phyloP scores from a whole-genome alignment of 306 rosid genomes.

The Elaeagnus macrophylla region DNA sequence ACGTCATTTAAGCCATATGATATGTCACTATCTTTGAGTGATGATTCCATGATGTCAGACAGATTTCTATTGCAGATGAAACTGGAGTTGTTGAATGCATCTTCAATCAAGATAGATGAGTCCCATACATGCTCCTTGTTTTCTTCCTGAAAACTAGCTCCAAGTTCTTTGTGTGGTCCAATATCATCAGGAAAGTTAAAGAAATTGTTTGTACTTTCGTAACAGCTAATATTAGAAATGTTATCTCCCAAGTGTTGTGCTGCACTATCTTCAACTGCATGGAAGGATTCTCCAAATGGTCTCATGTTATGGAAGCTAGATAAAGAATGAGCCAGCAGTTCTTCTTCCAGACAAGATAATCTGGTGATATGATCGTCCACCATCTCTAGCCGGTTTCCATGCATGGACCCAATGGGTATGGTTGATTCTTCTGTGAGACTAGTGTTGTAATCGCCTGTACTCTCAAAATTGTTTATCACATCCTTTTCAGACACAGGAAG shows the following conservation, averaged over 20 bases:
- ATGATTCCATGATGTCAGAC: conserved; percentile 17
- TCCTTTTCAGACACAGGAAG: conserved; percentile 13
- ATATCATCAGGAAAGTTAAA: conserved; percentile 35
- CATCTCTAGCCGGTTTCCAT: conserved; percentile 23
- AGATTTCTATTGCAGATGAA: conserved; percentile 24
- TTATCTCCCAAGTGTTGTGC: conserved; percentile 26
- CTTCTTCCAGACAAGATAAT: conserved; percentile 33
- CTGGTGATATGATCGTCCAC: conserved; percentile 20
- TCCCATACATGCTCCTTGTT: conserved; percentile 22
- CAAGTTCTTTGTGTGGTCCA: conserved; percentile 59
- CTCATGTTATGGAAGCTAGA: conserved; percentile 23
- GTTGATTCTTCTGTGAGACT: conserved; percentile 21
- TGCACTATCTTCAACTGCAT: conserved; percentile 16
- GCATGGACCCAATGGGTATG: conserved; percentile 10
- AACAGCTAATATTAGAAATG: conserved; percentile 13
- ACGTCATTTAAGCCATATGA: conserved; percentile 27
- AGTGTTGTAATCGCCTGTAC: conserved; percentile 18
- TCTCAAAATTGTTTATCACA: conserved; percentile 16
- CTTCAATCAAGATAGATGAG: conserved; percentile 22
- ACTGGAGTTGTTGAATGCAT: conserved; percentile 31
- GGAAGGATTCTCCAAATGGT: conserved; percentile 28
- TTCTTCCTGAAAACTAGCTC: conserved; percentile 25
- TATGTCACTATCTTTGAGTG: conserved; percentile 20
- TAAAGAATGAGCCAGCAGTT: conserved; percentile 28
- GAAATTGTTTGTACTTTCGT: conserved; percentile 18